A percentile compares a stretch with the other conserved stretches of the same genome.
These are phyloP conservation scores for Berberis vulgaris DNA, from an alignment of 164 flowering plant species.

Conservation along the genomic window DNA sequence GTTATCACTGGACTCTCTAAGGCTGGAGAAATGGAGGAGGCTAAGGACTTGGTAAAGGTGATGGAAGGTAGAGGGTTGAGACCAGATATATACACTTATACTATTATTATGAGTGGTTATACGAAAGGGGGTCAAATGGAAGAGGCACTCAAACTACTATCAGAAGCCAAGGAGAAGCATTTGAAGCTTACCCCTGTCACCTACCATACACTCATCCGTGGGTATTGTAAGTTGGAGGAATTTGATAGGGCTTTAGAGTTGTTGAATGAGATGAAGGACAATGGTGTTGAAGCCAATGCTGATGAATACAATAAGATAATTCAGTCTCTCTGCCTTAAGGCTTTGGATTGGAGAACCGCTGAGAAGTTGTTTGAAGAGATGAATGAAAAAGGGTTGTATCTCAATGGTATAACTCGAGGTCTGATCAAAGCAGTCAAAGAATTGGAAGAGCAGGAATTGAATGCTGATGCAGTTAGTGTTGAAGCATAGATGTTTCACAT, in stretches of 20 bases:
- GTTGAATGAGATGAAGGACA: conserved; percentile 59
- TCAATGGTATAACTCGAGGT: conserved; percentile 51
- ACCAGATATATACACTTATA: conserved; percentile 76
- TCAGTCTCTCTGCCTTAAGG: conserved; percentile 69
- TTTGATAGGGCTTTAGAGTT: conserved; percentile 59
- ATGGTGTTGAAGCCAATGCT: conserved; percentile 42
- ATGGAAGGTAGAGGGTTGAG: conserved; percentile 70
- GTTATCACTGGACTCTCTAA: conserved; percentile 51
- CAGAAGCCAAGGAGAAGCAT: conserved; percentile 66
- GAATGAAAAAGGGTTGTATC: conserved; percentile 55
- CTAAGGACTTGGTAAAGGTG: conserved; percentile 33
- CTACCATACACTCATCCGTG: conserved; percentile 71
- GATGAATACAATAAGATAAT: conserved; percentile 71
- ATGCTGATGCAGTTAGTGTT: neutral
- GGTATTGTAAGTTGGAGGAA: conserved; percentile 65
- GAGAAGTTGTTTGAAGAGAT: conserved; percentile 61
- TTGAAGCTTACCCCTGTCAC: conserved; percentile 48
- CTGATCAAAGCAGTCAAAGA: conserved; percentile 76
- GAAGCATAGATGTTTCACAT: too few relatives aligned
- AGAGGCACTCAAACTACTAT: conserved; percentile 47
- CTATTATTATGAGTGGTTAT: conserved; percentile 65
- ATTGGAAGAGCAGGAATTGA: conserved; percentile 37
- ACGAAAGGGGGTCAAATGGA: conserved; percentile 62
- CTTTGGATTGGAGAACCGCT: conserved; percentile 71
- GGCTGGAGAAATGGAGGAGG: conserved; percentile 55